Evolutionary conservation across 2,329 filamentous ascomycete species (phyloP), one percentile per base, ranked within the genome.

Genomic region (Thelonectria olida): DNA sequence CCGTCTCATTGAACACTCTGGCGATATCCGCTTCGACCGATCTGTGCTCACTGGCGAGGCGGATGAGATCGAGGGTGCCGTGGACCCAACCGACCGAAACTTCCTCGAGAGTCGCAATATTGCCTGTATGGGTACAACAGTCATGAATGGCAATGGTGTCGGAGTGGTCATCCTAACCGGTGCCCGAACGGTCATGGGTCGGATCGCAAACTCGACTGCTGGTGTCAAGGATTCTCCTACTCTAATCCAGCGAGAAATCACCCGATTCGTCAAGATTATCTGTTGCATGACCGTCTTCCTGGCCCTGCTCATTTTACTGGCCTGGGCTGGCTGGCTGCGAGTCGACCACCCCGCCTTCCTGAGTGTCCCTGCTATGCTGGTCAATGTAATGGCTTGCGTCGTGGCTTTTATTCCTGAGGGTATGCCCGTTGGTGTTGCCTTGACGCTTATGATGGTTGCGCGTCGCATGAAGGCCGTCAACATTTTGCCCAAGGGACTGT

Each of bases 371-470:
- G 74, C 74, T 0, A 81, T 81, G 76, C 71, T 82, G 1, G 79
- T 80, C 71, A 78, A 81, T n/a, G 78, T 79, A 53, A 81, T 82
- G 76, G 78, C 78, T 15, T 80, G 78, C 17, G 65, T 80, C 17
- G 76, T 79, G 3, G 77, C 76, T 2, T 79, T 77, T 47, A 77
- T 79, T 5, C 76, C 78, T 0, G 78, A 80, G 58, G 78, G 78
- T 34, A 75, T 80, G 71, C 78, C 78, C 1, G 75, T 79, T 5
- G 77, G 68, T 9, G 78, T 79, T 1, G 74, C 78, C 0, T 59
- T 80, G 27, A 81, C 78, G 0, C 71, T 81, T 1, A 78, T 80
- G 76, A 76, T 81, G 73, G 74, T 80, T 0, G 79, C 79, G 3
- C 71, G 74, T 15, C 76, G 71, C 36, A 81, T 81, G 79, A 81